Evolutionary conservation across 2,329 filamentous ascomycete species (phyloP).

Genomic region (Hypocrella siamensis): DNA sequence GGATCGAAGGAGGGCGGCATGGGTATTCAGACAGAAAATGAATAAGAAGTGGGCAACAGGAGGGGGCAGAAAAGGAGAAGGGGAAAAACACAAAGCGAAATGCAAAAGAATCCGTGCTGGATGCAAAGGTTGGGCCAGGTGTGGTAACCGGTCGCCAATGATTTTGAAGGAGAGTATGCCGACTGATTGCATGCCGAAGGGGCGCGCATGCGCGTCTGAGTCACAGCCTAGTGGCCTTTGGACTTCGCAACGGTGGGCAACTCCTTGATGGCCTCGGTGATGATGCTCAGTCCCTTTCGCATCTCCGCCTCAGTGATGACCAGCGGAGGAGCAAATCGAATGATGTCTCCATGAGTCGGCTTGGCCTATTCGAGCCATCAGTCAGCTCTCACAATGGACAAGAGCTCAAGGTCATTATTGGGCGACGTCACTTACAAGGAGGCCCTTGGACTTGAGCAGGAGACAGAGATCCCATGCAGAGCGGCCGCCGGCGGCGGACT

Average conservation of each 20-base stretch:
- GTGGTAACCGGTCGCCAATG: too few relatives aligned
- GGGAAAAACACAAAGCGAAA: conserved; percentile 1
- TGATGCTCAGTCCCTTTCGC: conserved; percentile 59
- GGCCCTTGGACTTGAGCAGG: conserved; percentile 85
- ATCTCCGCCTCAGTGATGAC: conserved; percentile 88
- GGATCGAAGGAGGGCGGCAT: too few relatives aligned
- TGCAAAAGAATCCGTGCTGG: too few relatives aligned
- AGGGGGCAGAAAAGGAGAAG: background rate
- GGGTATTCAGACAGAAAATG: too few relatives aligned
- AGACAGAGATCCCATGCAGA: conserved; percentile 94
- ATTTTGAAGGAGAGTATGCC: background rate
- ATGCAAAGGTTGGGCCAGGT: too few relatives aligned
- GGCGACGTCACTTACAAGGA: conserved; percentile 48
- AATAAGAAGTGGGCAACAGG: too few relatives aligned
- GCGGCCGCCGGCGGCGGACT: conserved; percentile 68
- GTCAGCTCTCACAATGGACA: background rate
- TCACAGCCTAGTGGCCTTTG: conserved; percentile 21
- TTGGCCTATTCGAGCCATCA: conserved; percentile 51
- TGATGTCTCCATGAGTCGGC: conserved; percentile 97
- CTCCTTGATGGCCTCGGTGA: conserved; percentile 67
- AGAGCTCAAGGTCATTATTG: background rate
- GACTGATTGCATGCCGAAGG: background rate
- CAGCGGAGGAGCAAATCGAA: conserved; percentile 88
- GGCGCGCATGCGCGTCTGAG: background rate
- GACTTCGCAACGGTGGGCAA: conserved; percentile 44